Evolutionary conservation across 2,329 filamentous ascomycete species (phyloP).

Genomic region (Trichoderma sp.): DNA sequence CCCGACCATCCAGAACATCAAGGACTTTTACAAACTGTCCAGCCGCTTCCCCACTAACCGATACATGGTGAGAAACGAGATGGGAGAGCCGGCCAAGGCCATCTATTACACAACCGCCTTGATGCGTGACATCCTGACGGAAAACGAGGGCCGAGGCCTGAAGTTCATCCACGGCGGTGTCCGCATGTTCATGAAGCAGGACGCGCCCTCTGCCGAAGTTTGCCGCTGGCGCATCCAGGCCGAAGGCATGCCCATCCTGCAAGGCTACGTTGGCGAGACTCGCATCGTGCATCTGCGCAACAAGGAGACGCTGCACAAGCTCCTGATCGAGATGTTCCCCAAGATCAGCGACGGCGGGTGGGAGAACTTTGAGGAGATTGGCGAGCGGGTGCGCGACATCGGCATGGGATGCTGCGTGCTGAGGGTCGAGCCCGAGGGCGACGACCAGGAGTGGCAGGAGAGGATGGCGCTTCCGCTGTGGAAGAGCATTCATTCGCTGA

Average conservation of each 20-base stretch:
- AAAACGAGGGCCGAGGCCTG: constrained; percentile 86
- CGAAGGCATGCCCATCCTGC: constrained; percentile 86
- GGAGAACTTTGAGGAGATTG: constrained; percentile 80
- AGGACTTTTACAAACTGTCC: constrained; percentile 80
- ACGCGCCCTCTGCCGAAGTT: constrained; percentile 79
- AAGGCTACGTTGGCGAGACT: constrained; percentile 80
- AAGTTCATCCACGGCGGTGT: constrained; percentile 97
- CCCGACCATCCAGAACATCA: constrained; percentile 72
- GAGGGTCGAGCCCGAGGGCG: constrained; percentile 71
- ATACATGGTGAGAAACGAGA: constrained; percentile 93
- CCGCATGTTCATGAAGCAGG: constrained; percentile 99
- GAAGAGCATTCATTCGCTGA: constrained; percentile 87
- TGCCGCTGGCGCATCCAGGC: constrained; percentile 95
- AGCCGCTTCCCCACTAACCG: constrained; percentile 81
- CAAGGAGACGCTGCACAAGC: constrained; percentile 73
- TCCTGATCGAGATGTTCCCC: constrained; percentile 96
- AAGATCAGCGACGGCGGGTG: constrained; percentile 74
- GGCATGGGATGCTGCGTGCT: constrained; percentile 91
- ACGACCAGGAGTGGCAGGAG: constrained; percentile 61
- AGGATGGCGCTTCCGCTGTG: constrained; percentile 87
- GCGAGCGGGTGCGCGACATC: constrained; percentile 73
- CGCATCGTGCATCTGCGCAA: constrained; percentile 72
- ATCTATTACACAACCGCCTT: constrained; percentile 93
- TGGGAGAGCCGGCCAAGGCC: constrained; percentile 83
- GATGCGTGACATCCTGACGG: constrained; percentile 76